phyloP scores from a whole-genome alignment of 192 early-diverging fungal genomes.

The Backusella tarrabulga region DNA sequence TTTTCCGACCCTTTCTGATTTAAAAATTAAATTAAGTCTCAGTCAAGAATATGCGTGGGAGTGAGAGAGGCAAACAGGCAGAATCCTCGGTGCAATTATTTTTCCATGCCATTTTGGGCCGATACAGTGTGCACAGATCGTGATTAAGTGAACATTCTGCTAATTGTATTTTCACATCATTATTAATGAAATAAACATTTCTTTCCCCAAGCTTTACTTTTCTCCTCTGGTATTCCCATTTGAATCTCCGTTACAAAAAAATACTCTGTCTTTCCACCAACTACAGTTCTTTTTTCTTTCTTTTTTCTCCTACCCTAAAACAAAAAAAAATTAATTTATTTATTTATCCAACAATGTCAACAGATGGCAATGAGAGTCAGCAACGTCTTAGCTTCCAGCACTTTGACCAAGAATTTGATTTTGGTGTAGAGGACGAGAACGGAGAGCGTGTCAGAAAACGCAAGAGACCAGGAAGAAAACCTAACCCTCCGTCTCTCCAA shows the following conservation, averaged over 20 bases:
- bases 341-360: background rate
- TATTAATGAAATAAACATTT: background rate
- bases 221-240: background rate
- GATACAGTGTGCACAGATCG: background rate
- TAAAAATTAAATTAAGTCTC: background rate
- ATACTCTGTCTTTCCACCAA: background rate
- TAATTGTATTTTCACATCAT: background rate
- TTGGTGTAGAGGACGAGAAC: slow-evolving; percentile 30
- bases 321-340: background rate
- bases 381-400: slow-evolving; percentile 27
- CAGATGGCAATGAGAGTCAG: background rate
- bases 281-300: background rate
- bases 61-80: background rate
- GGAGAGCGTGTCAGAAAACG: slow-evolving; percentile 25
- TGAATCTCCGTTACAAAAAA: background rate
- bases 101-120: background rate
- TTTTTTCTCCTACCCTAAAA: background rate
- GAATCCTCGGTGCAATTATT: background rate
- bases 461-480: slow-evolving; percentile 32
- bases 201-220: background rate
- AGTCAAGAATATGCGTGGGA: background rate
- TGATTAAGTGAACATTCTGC: background rate
- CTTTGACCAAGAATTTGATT: slow-evolving; percentile 29
- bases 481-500: slow-evolving; percentile 27
- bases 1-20: background rate